phyloP scores from a whole-genome alignment of 2,329 filamentous ascomycete species.

The Aspergillus flavus region DNA sequence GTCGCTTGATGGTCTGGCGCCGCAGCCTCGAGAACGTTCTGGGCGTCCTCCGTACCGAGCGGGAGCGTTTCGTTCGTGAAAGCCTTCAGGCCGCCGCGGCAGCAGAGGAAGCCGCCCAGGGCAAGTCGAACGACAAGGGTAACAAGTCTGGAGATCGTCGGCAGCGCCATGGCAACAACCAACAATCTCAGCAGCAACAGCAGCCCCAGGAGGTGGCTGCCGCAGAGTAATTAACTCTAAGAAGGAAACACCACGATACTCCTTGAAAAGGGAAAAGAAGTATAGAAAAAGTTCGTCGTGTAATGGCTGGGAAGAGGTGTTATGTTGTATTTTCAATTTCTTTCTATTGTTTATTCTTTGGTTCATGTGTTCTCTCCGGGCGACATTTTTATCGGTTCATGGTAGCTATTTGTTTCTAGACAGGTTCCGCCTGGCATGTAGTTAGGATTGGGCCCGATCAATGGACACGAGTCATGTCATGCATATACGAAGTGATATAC shows the following conservation, averaged over 20 bases:
- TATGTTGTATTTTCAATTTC: conserved; percentile 6
- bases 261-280: conserved; percentile 5
- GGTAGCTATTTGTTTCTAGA: conserved; percentile 23
- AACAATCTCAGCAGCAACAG: conserved; percentile 30
- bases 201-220: conserved; percentile 34
- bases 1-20: conserved; percentile 88
- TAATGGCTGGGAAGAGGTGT: conserved; percentile 12
- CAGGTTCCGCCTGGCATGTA: conserved; percentile 15
- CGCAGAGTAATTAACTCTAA: conserved; percentile 8
- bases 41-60: conserved; percentile 75
- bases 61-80: conserved; percentile 76
- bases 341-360: conserved; percentile 10
- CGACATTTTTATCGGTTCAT: conserved; percentile 18
- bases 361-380: conserved; percentile 7
- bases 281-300: conserved; percentile 9
- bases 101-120: conserved; percentile 34
- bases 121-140: conserved; percentile 37
- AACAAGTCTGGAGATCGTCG: conserved; percentile 37
- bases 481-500: conserved; percentile 5
- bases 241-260: not conserved
- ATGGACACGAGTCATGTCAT: conserved; percentile 26
- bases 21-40: conserved; percentile 78
- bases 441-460: conserved; percentile 18
- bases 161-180: conserved; percentile 31
- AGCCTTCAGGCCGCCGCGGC: conserved; percentile 54